Conservation (phyloP, 805 yeast genomes). For the Monosporozyma yasuniensis region DNA sequence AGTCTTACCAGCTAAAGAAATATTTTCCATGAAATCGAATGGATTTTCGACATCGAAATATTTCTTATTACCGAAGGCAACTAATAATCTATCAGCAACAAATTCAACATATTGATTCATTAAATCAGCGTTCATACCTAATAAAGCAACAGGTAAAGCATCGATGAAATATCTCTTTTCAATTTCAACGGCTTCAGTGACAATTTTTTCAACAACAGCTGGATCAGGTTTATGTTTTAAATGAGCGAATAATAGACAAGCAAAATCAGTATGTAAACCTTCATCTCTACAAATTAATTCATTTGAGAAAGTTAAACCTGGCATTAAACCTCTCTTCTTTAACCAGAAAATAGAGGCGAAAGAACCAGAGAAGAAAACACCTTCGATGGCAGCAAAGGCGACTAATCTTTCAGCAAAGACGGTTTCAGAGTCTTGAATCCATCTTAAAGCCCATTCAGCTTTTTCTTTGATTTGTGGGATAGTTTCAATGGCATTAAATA, state of each 20-base stretch:
- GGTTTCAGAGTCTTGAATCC: constrained; percentile 86
- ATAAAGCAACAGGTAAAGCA: constrained; percentile 84
- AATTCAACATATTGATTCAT: constrained; percentile 98
- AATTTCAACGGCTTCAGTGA: constrained; percentile 90
- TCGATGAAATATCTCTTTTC: constrained; percentile 93
- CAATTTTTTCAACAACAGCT: constrained; percentile 70
- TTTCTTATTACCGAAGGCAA: constrained; percentile 86
- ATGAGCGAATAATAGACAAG: constrained; percentile 89
- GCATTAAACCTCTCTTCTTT: constrained; percentile 98
- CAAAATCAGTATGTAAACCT: constrained; percentile 98
- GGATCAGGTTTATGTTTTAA: constrained; percentile 80
- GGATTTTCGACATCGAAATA: constrained; percentile 84
- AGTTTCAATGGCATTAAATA: constrained; percentile 92
- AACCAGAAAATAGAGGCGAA: constrained; percentile 98
- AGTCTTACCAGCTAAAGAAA: constrained; percentile 96
- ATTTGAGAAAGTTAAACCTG: constrained; percentile 95
- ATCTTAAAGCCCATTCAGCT: constrained; percentile 98
- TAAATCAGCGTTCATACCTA: constrained; percentile 89
- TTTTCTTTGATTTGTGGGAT: constrained; percentile 94
- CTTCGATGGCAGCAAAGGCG: constrained; percentile 98
- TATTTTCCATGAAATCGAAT: constrained; percentile 98
- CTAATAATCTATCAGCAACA: constrained; percentile 89
- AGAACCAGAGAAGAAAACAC: constrained; percentile 96
- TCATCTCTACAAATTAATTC: constrained; percentile 97
- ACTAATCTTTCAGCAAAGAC: constrained; percentile 91